phyloP scores from a whole-genome alignment of 257 asterid species.

The Scutellaria minor region DNA sequence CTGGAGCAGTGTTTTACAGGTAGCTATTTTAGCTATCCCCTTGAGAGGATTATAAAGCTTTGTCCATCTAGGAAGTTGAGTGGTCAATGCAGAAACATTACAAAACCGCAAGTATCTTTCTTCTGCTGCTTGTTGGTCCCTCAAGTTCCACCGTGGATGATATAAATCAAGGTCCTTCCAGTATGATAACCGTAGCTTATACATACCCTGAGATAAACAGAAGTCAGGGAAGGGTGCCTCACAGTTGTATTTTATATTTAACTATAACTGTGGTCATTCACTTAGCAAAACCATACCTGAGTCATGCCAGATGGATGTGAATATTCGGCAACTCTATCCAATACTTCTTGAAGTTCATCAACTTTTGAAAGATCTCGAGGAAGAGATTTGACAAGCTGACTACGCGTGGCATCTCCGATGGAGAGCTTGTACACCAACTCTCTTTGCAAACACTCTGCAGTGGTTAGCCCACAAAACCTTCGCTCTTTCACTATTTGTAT shows the following conservation, averaged over 20 bases:
- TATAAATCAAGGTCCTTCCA: constrained; percentile 97
- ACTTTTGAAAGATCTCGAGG: constrained; percentile 83
- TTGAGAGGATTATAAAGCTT: constrained; percentile 81
- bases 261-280: constrained; percentile 3
- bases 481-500: constrained; percentile 93
- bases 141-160: constrained; percentile 93
- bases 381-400: constrained; percentile 91
- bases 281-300: constrained; percentile 64
- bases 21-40: constrained; percentile 83
- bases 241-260: constrained; percentile 9
- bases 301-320: constrained; percentile 95
- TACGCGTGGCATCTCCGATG: constrained; percentile 86
- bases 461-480: constrained; percentile 83
- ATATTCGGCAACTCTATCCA: constrained; percentile 81
- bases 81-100: constrained; percentile 73
- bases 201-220: constrained; percentile 73
- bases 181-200: constrained; percentile 63
- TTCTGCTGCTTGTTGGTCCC: constrained; percentile 92
- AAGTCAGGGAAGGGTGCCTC: constrained; percentile 23
- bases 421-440: constrained; percentile 87
- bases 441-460: constrained; percentile 78
- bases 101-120: constrained; percentile 89
- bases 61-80: constrained; percentile 92
- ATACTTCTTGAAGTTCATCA: constrained; percentile 77
- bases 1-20: constrained; percentile 77